phyloP scores from a whole-genome alignment of 148 eudicot species.

The Dianthus caryophyllus region DNA sequence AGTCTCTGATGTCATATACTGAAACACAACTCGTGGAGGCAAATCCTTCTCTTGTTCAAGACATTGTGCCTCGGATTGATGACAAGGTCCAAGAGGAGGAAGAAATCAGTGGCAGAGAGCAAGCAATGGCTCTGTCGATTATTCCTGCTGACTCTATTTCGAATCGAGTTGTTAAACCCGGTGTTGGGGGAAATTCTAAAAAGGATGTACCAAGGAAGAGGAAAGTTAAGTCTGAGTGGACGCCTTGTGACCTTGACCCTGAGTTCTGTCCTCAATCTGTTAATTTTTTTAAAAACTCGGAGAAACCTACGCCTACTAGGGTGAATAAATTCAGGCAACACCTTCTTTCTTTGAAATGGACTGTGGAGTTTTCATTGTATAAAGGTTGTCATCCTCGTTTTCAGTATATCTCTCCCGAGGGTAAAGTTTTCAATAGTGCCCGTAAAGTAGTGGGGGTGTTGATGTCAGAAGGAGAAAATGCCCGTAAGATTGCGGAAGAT shows the following conservation, averaged over 20 bases:
- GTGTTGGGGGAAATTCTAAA: not conserved
- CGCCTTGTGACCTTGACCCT: slow-evolving; percentile 35
- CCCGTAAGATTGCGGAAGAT: slow-evolving; percentile 14
- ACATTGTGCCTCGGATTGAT: not conserved
- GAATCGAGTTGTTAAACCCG: not conserved
- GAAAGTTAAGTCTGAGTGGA: slow-evolving; percentile 22
- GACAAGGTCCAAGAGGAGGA: not conserved
- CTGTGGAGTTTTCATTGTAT: slow-evolving; percentile 32
- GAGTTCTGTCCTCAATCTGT: slow-evolving; percentile 47
- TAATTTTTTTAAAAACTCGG: slow-evolving; percentile 17
- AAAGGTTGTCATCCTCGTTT: not conserved
- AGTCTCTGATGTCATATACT: slow-evolving; percentile 29
- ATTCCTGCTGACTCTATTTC: slow-evolving; percentile 14
- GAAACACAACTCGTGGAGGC: slow-evolving; percentile 18
- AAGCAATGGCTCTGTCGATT: slow-evolving; percentile 19
- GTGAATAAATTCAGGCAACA: slow-evolving; percentile 37
- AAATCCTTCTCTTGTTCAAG: slow-evolving; percentile 16
- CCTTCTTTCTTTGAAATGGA: slow-evolving; percentile 63
- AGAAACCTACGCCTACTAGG: not conserved
- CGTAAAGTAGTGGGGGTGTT: slow-evolving; percentile 19
- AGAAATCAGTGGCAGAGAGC: not conserved
- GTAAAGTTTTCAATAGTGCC: slow-evolving; percentile 35
- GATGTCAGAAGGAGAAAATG: not conserved
- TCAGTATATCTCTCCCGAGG: slow-evolving; percentile 54
- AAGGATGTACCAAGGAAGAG: not conserved